These are phyloP conservation scores for Mycogone perniciosa DNA, from an alignment of 2,329 filamentous ascomycete genomes.

Conservation along the genomic window DNA sequence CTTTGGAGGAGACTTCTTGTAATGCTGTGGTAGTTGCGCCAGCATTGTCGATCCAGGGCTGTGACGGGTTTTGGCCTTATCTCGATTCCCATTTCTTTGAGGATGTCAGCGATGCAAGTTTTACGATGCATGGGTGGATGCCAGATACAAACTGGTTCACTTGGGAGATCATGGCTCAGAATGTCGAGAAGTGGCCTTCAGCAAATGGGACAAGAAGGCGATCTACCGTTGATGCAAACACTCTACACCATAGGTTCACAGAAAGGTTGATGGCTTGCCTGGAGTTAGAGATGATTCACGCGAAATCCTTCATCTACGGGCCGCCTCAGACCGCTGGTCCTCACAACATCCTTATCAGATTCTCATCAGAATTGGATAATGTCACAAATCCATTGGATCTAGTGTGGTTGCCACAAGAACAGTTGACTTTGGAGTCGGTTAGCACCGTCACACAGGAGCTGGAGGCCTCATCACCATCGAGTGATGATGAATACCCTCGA, in stretches of 20 bases:
- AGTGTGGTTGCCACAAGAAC: conserved; percentile 22
- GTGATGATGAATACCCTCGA: conserved; percentile 12
- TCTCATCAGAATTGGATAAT: conserved; percentile 15
- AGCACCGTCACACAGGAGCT: not conserved
- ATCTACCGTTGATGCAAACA: not conserved
- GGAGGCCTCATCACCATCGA: conserved; percentile 10
- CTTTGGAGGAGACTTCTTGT: too few relatives aligned
- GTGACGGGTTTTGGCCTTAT: conserved; percentile 27
- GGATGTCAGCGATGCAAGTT: conserved; percentile 27
- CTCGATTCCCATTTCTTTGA: conserved; percentile 30
- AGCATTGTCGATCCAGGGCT: conserved; percentile 19
- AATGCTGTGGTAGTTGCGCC: conserved; percentile 13
- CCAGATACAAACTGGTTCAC: conserved; percentile 32
- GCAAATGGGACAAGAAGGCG: not conserved
- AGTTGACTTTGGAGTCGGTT: conserved; percentile 17
- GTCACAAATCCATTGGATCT: not conserved
- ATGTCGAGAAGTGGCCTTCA: conserved; percentile 23
- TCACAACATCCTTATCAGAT: conserved; percentile 28
- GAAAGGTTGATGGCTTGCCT: conserved; percentile 34
- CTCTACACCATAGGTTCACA: conserved; percentile 18
- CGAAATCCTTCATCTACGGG: conserved; percentile 20
- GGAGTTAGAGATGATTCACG: conserved; percentile 40
- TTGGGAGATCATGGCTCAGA: conserved; percentile 25
- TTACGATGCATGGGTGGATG: conserved; percentile 39
- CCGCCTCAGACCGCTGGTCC: conserved; percentile 22